Base-by-base conservation (phyloP, 2,329 filamentous ascomycete species). In the Mariannaea elegans region DNA sequence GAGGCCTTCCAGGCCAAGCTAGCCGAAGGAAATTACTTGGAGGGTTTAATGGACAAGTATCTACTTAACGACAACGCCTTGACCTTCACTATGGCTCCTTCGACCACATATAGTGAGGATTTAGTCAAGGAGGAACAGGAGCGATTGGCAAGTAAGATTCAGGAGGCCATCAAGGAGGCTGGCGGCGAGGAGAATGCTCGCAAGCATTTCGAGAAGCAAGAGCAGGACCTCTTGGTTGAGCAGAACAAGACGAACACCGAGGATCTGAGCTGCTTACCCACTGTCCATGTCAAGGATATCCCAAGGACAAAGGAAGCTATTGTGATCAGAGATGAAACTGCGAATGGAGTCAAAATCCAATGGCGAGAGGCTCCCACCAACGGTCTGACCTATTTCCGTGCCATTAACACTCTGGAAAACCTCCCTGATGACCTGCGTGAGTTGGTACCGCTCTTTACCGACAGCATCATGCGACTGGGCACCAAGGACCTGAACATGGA, bases 351-450 rank as follows among this genome's bases (percentile, higher is more conserved):
- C 38, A 87, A 90, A 44, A 87, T 95, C 4, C 92, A 97, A 70
- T 97, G 94, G 93, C 89, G 90, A 49, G 92, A 97, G 75, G 93
- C 94, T 7, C 91, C 93, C 2, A 99, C 95, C 0, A 99, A 99
- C 70, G 95, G 95, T 0, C 80, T 99, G 59, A 98, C 94, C 1
- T 99, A 99, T 75, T 97, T 99, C 81, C 90, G 94, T 59, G 93
- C 93, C 3, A 86, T 98, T 74, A 93, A 96, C 73, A 84, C 86
- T 0, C 82, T 98, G 54, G 84, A 92, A 42, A 87, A 90, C 61
- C 80, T 99, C 13, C 93, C 94, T 0, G 89, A 94, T 62, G 92
- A 97, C 63, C 83, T 98, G 51, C 87, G 95, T 51, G 83, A 92
- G 67, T 82, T 98, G 58, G 86, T 98, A 46, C 95, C 95, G 1